These are phyloP conservation scores for Coriaria nepalensis DNA, from an alignment of 306 rosid species.

Conservation along the genomic window DNA sequence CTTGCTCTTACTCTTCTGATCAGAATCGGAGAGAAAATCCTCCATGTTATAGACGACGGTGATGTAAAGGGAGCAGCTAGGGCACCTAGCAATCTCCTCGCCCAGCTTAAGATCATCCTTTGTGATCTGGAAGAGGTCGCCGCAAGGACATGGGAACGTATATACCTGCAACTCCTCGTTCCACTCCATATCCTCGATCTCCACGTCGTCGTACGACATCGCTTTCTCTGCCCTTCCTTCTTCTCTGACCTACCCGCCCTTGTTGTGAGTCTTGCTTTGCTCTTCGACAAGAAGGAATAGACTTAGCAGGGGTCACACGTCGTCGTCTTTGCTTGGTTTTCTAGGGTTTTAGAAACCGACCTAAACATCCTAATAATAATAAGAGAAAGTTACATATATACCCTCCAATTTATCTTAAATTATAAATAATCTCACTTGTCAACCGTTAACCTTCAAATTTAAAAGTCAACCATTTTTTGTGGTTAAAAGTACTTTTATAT, in stretches of 20 bases:
- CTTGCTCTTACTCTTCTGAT: conserved; percentile 27
- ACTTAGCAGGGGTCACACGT: too few species aligned
- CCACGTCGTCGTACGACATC: conserved; percentile 97
- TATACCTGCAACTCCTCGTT: conserved; percentile 60
- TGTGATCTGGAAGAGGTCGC: conserved; percentile 85
- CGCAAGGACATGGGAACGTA: conserved; percentile 94
- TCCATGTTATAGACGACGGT: conserved; percentile 78
- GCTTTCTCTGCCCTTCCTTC: conserved; percentile 1
- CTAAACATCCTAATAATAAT: too few species aligned
- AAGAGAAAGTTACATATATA: too few species aligned
- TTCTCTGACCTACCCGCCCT: neutral
- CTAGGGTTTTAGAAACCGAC: too few species aligned
- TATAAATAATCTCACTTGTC: too few species aligned
- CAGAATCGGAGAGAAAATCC: conserved; percentile 39
- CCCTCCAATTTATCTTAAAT: too few species aligned
- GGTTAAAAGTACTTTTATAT: too few species aligned
- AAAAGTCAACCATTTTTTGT: too few species aligned
- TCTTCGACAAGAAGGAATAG: neutral
- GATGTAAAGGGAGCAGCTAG: conserved; percentile 91
- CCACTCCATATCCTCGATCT: conserved; percentile 99
- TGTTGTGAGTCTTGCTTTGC: neutral
- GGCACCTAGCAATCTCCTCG: conserved; percentile 94
- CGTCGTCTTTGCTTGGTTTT: too few species aligned
- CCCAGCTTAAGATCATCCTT: conserved; percentile 81
- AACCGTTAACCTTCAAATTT: too few species aligned